Evolutionary conservation across 768 basidiomycete species (phyloP).

Genomic region (Boletus speciosus): DNA sequence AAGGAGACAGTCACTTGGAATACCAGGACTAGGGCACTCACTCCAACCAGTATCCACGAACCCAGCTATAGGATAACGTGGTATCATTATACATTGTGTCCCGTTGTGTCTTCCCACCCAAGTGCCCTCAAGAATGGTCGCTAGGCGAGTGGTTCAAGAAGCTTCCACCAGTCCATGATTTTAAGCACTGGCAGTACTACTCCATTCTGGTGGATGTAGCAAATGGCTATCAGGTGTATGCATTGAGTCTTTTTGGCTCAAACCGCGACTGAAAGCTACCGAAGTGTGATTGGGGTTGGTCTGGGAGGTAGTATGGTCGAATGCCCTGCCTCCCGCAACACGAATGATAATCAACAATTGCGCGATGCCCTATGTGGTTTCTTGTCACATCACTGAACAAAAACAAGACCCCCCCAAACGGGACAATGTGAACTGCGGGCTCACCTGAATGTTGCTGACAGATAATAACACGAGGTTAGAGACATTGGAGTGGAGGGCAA

Average conservation of each 20-base stretch:
- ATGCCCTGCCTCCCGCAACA: slow-evolving; percentile 31
- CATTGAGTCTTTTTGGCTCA: background rate
- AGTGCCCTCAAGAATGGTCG: background rate
- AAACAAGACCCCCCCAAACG: background rate
- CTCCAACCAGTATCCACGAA: background rate
- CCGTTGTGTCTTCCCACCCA: background rate
- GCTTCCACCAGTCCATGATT: background rate
- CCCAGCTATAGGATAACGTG: background rate
- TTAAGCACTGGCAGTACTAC: background rate
- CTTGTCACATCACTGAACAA: background rate
- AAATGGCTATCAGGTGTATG: background rate
- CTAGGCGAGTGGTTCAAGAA: background rate
- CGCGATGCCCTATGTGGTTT: slow-evolving; percentile 28
- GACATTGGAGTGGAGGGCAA: slow-evolving; percentile 21
- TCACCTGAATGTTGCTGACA: slow-evolving; percentile 34
- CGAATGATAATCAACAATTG: slow-evolving; percentile 36
- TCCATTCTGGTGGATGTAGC: background rate
- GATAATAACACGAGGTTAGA: slow-evolving; percentile 33
- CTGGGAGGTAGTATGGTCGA: background rate
- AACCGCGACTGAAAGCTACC: slow-evolving; percentile 4
- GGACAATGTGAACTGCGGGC: background rate
- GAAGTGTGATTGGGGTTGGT: background rate
- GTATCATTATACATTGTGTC: background rate
- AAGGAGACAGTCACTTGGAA: too few relatives aligned
- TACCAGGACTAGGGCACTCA: background rate